Conservation (phyloP, 139 green algal genomes). For the Yamagishiella unicocca region DNA sequence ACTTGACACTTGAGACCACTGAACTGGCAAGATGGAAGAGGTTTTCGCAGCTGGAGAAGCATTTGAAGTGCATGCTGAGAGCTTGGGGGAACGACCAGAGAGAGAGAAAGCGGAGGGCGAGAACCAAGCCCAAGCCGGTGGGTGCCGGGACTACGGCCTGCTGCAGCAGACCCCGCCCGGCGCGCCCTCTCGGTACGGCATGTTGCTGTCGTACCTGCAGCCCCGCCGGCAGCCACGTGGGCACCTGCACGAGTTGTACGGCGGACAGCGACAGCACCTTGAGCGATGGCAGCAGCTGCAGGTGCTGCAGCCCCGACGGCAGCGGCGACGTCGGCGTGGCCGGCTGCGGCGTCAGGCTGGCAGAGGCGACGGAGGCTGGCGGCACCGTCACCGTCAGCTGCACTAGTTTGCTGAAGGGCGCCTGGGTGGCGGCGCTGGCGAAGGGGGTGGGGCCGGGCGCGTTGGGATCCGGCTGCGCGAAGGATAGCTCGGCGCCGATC, state of each 20-base stretch:
- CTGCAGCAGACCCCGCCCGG: too few relatives aligned
- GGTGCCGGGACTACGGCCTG: too few relatives aligned
- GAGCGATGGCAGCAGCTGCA: conserved; percentile 18
- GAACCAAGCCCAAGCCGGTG: too few relatives aligned
- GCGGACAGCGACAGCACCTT: not conserved
- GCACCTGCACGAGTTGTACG: conserved; percentile 12
- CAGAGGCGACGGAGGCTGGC: not conserved
- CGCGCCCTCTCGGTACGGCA: too few relatives aligned
- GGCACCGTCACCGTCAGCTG: not conserved
- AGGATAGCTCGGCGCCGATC: conserved; percentile 11
- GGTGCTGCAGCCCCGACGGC: not conserved
- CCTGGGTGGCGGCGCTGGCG: not conserved
- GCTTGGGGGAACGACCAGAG: too few relatives aligned
- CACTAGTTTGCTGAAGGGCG: not conserved
- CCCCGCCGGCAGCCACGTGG: conserved; percentile 34
- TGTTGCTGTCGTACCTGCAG: conserved; percentile 1
- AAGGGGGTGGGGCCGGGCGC: not conserved
- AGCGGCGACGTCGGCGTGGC: not conserved
- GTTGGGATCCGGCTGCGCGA: not conserved
- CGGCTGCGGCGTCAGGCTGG: not conserved
- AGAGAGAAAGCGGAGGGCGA: too few relatives aligned
- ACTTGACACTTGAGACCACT: too few relatives aligned
- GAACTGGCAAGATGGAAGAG: too few relatives aligned
- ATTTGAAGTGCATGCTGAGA: too few relatives aligned
- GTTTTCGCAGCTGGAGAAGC: too few relatives aligned